Base-by-base conservation (phyloP, 345 rosid genomes). In the Hypericum perforatum region DNA sequence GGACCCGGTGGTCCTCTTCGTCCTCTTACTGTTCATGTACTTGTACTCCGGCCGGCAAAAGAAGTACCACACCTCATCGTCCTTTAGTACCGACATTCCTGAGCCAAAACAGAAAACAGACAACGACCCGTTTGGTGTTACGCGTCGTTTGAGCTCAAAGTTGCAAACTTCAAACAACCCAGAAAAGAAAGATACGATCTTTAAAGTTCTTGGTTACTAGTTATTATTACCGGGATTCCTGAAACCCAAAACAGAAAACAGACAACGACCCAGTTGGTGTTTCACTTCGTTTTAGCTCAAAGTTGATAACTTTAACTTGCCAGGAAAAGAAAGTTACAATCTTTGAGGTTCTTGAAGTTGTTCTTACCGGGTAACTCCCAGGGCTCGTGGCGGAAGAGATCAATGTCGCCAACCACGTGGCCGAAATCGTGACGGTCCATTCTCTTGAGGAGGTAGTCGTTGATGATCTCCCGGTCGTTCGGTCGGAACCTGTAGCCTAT, bases 11-110 rank as follows among this genome's bases (percentile, higher is more conserved):
- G 32, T 22, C 32, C 32, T 22, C 2, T 22, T 22, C 3, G 43
- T 14, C 3, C 52, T 56, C 5, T 41, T 56, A 41, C 70, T 56
- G 16, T 68, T 68, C 16, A 3, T 5, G 3, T 42, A n/a, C 5
- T 52, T 60, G 16, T 29, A 42, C 39, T 52, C 62, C 8, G 11
- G 64, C 0, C 37, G 61, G 7, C 44, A 46, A 49, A 72, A 80
- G 52, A 77, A 75, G 46, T 61, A 67, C 82, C 85, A 79, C 3
- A 41, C 65, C 5, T 12, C 66, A 49, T 74, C 80, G 0, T 45
- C 16, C 22, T 0, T 37, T 3, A 0, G 0, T 7, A 49, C 43
- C 45, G 6, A 13, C 5, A 5, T 16, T 49, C 13, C 56, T 49
- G 6, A 1, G 11, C 0, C 14, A n/a, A 42, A 49, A 2, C 5